phyloP scores from a whole-genome alignment of 2,329 filamentous ascomycete species.

The Elsinoe necatrix region DNA sequence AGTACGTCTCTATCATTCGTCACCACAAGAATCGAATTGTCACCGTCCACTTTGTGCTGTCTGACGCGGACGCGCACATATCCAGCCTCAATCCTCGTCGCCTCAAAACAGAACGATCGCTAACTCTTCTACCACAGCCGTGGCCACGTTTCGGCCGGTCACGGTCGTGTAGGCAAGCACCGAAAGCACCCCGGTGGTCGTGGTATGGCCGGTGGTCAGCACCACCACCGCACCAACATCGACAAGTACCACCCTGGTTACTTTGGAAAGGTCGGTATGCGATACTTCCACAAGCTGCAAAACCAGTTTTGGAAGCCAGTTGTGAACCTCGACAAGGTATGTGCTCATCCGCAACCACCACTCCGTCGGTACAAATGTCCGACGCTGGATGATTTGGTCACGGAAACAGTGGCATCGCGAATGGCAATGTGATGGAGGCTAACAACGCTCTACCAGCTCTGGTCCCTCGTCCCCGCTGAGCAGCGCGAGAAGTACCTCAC shows the following conservation, averaged over 20 bases:
- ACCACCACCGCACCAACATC: conserved; percentile 93
- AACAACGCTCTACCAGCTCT: conserved; percentile 57
- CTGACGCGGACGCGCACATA: not conserved
- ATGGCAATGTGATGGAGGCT: too few species aligned
- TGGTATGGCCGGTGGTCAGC: conserved; percentile 95
- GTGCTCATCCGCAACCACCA: too few species aligned
- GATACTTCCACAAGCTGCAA: conserved; percentile 85
- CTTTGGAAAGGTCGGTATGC: conserved; percentile 68
- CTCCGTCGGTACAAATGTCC: too few species aligned
- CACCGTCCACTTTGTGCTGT: not conserved
- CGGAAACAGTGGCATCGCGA: too few species aligned
- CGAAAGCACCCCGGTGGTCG: conserved; percentile 75
- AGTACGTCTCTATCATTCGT: conserved; percentile 45
- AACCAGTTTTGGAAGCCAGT: conserved; percentile 98
- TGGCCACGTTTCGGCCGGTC: conserved; percentile 96
- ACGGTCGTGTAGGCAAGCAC: conserved; percentile 99
- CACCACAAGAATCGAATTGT: not conserved
- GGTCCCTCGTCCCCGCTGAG: conserved; percentile 88
- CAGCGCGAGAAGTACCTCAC: conserved; percentile 85
- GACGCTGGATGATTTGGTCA: too few species aligned
- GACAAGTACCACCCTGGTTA: conserved; percentile 97
- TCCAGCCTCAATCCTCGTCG: not conserved
- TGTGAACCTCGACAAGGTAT: conserved; percentile 97
- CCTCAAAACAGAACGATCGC: not conserved
- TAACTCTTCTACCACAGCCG: conserved; percentile 49